Conservation (phyloP, 2,329 filamentous ascomycete genomes). For the Monilinia fructicola region DNA sequence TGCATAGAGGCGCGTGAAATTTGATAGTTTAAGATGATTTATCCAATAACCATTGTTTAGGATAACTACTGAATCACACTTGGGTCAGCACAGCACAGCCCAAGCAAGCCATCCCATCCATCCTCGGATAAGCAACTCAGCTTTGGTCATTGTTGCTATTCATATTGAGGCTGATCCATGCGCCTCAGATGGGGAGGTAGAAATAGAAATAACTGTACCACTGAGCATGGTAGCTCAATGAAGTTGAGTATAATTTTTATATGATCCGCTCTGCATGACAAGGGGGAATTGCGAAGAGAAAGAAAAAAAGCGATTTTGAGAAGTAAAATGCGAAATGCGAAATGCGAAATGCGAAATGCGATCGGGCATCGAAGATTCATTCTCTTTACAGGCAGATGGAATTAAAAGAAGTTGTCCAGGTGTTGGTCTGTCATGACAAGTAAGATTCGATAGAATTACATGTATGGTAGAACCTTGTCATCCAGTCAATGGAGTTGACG, state of each 20-base stretch:
- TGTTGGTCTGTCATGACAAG: background rate
- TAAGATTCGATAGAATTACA: conserved; percentile 9
- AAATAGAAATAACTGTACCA: background rate
- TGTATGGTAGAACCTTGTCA: background rate
- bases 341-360: too few relatives aligned
- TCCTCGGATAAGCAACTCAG: conserved; percentile 19
- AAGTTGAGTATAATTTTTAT: background rate
- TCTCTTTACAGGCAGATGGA: background rate
- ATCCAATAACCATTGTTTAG: conserved; percentile 16
- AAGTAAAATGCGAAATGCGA: too few relatives aligned
- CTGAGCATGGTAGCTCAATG: background rate
- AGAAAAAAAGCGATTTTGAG: too few relatives aligned
- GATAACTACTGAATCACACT: conserved; percentile 17
- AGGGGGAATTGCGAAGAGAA: background rate
- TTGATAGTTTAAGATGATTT: background rate
- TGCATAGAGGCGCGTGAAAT: conserved; percentile 22
- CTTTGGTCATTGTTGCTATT: conserved; percentile 26
- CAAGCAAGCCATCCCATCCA: too few relatives aligned
- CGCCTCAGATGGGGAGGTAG: background rate
- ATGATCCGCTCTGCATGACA: conserved; percentile 13
- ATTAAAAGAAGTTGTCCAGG: background rate
- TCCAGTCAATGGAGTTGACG: conserved; percentile 4
- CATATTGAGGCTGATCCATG: conserved; percentile 25
- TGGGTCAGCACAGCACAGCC: conserved; percentile 4
- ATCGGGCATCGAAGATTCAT: conserved; percentile 18